A percentile compares a stretch with the other conserved stretches of the same genome.
Evolutionary conservation across 192 early-diverging fungal species (phyloP).

Genomic region (Coemansia sp.): DNA sequence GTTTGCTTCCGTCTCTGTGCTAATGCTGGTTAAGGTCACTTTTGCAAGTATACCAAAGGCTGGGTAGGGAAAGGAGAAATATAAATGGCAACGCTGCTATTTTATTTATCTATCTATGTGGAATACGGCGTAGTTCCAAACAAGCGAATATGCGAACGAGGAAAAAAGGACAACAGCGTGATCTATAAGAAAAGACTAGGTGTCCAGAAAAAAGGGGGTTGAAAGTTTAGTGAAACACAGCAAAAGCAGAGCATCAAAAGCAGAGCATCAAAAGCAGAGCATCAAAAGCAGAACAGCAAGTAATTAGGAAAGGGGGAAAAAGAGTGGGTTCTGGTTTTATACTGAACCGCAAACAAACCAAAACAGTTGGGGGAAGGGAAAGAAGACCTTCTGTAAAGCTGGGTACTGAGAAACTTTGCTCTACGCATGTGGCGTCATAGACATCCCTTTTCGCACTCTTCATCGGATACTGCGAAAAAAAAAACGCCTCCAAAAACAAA

Average conservation of each 20-base stretch:
- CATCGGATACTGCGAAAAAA: neutral
- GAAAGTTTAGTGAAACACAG: neutral
- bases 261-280: neutral
- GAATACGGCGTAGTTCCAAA: neutral
- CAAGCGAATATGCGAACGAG: neutral
- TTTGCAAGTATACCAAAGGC: neutral
- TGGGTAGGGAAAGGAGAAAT: neutral
- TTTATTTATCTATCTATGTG: neutral
- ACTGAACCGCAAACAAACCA: neutral
- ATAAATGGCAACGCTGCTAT: neutral
- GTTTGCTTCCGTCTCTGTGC: neutral
- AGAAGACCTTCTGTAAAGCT: no score
- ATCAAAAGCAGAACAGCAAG: neutral
- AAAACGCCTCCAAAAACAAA: neutral
- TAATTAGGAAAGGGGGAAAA: neutral
- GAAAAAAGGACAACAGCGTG: neutral
- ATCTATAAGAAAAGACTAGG: neutral
- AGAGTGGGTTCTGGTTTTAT: neutral
- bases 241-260: neutral
- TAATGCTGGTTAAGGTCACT: no score
- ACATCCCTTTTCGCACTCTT: neutral
- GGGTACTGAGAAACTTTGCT: neutral
- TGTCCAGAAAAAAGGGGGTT: neutral
- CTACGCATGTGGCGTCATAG: neutral
- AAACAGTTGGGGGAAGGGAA: neutral